Evolutionary conservation across 345 rosid species (phyloP).

Genomic region (Salix dunnii): DNA sequence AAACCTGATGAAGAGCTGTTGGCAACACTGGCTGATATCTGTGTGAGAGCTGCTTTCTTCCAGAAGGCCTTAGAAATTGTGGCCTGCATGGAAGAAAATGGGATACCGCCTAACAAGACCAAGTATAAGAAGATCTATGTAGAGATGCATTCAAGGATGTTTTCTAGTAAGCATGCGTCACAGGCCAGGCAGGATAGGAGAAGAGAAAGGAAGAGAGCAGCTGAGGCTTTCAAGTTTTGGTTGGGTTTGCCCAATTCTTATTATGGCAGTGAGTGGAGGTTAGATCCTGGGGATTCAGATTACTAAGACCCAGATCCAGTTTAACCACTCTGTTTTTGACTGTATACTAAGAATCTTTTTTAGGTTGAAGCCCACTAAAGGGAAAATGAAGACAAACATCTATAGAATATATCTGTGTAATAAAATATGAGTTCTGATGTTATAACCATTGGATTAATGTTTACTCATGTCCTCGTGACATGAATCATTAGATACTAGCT

Average conservation of each 20-base stretch:
- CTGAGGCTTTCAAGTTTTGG: conserved; percentile 98
- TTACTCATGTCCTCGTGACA: neutral
- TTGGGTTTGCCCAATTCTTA: conserved; percentile 89
- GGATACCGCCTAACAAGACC: conserved; percentile 78
- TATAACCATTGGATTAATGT: neutral
- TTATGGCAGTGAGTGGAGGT: conserved; percentile 80
- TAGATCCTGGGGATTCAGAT: conserved; percentile 35
- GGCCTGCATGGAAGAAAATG: conserved; percentile 90
- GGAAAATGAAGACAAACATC: conserved; percentile 2
- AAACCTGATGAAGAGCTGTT: conserved; percentile 72
- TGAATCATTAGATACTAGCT: too few species aligned
- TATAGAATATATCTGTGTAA: neutral
- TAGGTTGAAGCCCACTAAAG: neutral
- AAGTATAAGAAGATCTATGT: conserved; percentile 83
- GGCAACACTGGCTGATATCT: conserved; percentile 76
- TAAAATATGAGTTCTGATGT: neutral
- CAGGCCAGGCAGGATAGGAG: conserved; percentile 75
- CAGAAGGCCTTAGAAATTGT: conserved; percentile 84
- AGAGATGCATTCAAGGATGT: conserved; percentile 97
- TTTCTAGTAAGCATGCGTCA: conserved; percentile 93
- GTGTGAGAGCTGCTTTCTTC: conserved; percentile 88
- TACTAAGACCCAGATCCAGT: conserved; percentile 10
- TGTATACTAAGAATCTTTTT: neutral
- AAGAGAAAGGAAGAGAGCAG: conserved; percentile 76
- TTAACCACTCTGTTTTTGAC: neutral